phyloP scores from a whole-genome alignment of 225 moss, liverwort and hornwort genomes.

The Pseudisothecium myosuroides region DNA sequence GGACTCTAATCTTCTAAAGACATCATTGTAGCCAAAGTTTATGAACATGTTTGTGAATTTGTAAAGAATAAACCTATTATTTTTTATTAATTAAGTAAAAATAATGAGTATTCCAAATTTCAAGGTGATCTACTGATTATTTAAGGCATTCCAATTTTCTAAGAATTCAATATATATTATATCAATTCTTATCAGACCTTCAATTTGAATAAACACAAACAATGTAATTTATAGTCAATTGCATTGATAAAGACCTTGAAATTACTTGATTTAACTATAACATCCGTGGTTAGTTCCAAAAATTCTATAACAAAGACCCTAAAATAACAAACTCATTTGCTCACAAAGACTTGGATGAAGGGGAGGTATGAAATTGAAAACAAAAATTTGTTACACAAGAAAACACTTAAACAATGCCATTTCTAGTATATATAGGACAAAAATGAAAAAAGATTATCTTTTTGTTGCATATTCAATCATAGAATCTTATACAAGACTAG shows the following conservation, averaged over 20 bases:
- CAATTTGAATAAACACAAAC: not conserved
- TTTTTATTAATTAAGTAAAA: not conserved
- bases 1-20: too few relatives aligned
- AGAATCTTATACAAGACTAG: not conserved
- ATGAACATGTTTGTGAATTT: not conserved
- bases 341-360: not conserved
- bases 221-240: not conserved
- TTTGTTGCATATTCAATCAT: not conserved
- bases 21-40: not conserved
- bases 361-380: not conserved
- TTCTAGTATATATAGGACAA: not conserved
- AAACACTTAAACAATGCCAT: not conserved
- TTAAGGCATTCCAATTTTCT: not conserved
- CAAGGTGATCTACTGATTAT: not conserved
- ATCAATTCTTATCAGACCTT: not conserved
- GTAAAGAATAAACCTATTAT: not conserved
- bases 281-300: not conserved
- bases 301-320: not conserved
- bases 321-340: not conserved
- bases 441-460: not conserved
- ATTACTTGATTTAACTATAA: not conserved
- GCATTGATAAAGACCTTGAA: not conserved
- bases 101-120: not conserved
- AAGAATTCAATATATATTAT: not conserved
- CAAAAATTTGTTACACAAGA: not conserved